Evolutionary conservation across 1,284 basidiomycete genomes (phyloP), one percentile per base, ranked within the genome.

Genomic region (Ustilago shanxiensis): DNA sequence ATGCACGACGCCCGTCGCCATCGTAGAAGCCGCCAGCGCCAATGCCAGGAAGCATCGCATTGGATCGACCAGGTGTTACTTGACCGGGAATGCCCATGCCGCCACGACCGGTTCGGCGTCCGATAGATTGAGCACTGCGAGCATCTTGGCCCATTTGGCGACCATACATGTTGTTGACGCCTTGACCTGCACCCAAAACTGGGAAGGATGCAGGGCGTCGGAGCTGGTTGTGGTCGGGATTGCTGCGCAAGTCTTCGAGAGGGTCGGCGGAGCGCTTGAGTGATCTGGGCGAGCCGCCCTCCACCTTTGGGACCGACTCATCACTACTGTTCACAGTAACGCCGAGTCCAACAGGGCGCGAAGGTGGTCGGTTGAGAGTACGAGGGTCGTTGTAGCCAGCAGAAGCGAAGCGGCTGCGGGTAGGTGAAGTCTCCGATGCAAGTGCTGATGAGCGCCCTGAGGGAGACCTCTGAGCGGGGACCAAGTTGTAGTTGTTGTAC

Each of bases 401-500:
- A 22, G 74, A 71, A 18, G 74, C n/a, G 49, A 72, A 77, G 49
- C 74, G 74, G 24, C 59, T 66, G 47, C 74, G 62, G 11, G 65
- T 77, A 2, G 74, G 74, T 31, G 74, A 77, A 9, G 44, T 60
- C 20, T 77, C 69, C n/a, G 51, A 41, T 37, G 64, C 13, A 22
- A 72, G 60, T 22, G 39, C 62, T 5, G 66, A 54, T 29, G 58
- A 64, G 16, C 73, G 69, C 1, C 66, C 66, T 8, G 66, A 63
- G 6, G 62, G 66, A 6, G 74, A 69, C 51, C 65, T 67, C 49
- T 77, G 69, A 20, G 66, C 62, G 1, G 72, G 54, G 16, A 75
- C 67, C 51, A 75, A 37, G 54, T 75, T 75, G 60, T 77, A 72
- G 63, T 77, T 71, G 66, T 52, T 68, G 69, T 77, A 77, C 55